phyloP scores from a whole-genome alignment of 192 early-diverging fungal genomes.

The Podila horticola region DNA sequence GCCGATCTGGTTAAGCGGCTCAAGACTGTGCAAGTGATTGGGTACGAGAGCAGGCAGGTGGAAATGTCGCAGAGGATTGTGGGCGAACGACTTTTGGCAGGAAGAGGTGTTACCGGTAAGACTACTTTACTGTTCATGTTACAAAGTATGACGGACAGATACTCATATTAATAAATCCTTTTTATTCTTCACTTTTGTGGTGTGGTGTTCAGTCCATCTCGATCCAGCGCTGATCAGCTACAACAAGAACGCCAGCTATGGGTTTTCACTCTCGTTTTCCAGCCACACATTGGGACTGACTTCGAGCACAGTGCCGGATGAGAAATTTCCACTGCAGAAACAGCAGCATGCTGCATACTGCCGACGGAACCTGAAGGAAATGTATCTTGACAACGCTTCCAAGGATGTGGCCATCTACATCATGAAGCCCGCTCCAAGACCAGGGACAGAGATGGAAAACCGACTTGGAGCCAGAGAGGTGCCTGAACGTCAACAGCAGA shows the following conservation, averaged over 20 bases:
- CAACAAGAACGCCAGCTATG: slow-evolving; percentile 41
- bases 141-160: no score
- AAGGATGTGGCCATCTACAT: slow-evolving; percentile 36
- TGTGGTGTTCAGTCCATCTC: slow-evolving; percentile 20
- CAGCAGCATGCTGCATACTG: slow-evolving; percentile 46
- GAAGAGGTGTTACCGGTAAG: slow-evolving; percentile 31
- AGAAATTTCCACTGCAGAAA: slow-evolving; percentile 13
- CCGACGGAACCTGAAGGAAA: slow-evolving; percentile 47
- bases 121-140: no score
- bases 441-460: no score
- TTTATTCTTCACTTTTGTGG: neutral
- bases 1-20: slow-evolving; percentile 9
- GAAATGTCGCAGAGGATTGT: slow-evolving; percentile 28
- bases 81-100: slow-evolving; percentile 16
- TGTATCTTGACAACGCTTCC: slow-evolving; percentile 29
- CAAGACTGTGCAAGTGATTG: slow-evolving; percentile 32
- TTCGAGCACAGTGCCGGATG: slow-evolving; percentile 9
- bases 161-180: no score
- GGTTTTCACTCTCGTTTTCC: slow-evolving; percentile 33
- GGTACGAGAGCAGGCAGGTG: slow-evolving; percentile 33
- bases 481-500: neutral
- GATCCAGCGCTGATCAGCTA: slow-evolving; percentile 29
- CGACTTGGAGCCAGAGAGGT: no score
- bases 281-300: slow-evolving; percentile 4
- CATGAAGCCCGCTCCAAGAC: neutral